Conservation (phyloP, 2,329 filamentous ascomycete genomes). For the Colletotrichum liaoningense region DNA sequence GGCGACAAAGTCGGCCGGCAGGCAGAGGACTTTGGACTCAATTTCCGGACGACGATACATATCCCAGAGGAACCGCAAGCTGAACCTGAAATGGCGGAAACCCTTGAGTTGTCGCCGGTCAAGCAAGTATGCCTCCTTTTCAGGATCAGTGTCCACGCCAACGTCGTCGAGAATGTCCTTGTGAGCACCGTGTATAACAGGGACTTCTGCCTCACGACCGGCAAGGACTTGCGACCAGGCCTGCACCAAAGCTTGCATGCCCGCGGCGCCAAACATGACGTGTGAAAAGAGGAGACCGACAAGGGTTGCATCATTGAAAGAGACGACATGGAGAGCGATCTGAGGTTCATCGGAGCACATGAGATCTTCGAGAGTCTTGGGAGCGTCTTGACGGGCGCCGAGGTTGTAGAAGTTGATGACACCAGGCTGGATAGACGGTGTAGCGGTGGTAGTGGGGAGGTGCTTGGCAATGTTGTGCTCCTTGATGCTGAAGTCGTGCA, state of each 20-base stretch:
- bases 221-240: conserved; percentile 59
- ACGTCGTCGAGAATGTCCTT: conserved; percentile 49
- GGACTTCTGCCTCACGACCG: conserved; percentile 54
- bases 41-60: conserved; percentile 43
- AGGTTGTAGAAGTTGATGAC: conserved; percentile 37
- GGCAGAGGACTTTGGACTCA: conserved; percentile 51
- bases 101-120: conserved; percentile 41
- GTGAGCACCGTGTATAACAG: conserved; percentile 46
- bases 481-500: conserved; percentile 48
- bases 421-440: conserved; percentile 30
- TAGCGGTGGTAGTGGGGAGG: conserved; percentile 46
- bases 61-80: conserved; percentile 47
- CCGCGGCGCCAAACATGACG: conserved; percentile 59
- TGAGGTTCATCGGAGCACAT: conserved; percentile 55
- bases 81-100: conserved; percentile 45
- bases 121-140: conserved; percentile 43
- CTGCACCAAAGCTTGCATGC: conserved; percentile 52
- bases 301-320: conserved; percentile 62
- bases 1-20: conserved; percentile 47
- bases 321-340: conserved; percentile 58
- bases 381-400: conserved; percentile 33
- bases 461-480: conserved; percentile 54
- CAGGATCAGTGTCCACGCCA: conserved; percentile 35
- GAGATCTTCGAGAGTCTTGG: conserved; percentile 50
- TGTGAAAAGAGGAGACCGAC: conserved; percentile 60